A percentile compares a stretch with the other conserved stretches of the same genome.
phyloP scores from a whole-genome alignment of 495 filamentous ascomycete genomes.

The Eremomyces bilateralis region DNA sequence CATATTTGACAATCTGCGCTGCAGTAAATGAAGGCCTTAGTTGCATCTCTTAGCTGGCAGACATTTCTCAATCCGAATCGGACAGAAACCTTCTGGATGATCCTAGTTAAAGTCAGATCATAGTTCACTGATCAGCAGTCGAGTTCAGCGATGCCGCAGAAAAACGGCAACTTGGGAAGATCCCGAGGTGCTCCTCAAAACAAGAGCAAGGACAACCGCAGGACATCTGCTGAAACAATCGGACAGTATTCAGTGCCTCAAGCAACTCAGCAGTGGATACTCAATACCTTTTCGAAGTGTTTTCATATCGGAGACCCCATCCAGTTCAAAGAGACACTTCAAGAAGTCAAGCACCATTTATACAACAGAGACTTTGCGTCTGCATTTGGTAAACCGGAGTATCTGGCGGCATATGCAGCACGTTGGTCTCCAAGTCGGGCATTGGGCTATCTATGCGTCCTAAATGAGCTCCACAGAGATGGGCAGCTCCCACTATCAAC shows the following conservation, averaged over 20 bases:
- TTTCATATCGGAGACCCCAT: slow-evolving; percentile 26
- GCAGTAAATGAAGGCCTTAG: too few relatives aligned
- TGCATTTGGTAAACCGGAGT: slow-evolving; percentile 50
- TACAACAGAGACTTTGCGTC: slow-evolving; percentile 63
- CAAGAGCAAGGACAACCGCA: too few relatives aligned
- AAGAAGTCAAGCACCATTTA: slow-evolving; percentile 62
- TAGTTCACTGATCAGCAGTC: too few relatives aligned
- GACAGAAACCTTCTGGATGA: too few relatives aligned
- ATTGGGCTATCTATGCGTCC: slow-evolving; percentile 50
- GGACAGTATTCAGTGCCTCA: slow-evolving; percentile 18
- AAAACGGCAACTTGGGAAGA: too few relatives aligned
- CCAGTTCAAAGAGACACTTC: slow-evolving; percentile 34
- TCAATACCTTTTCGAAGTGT: slow-evolving; percentile 53
- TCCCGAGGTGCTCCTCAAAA: too few relatives aligned
- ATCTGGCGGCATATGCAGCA: slow-evolving; percentile 59
- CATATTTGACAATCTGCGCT: too few relatives aligned
- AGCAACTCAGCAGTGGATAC: slow-evolving; percentile 44
- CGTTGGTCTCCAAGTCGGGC: slow-evolving; percentile 72
- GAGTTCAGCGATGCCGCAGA: too few relatives aligned
- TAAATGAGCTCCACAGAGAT: slow-evolving; percentile 27
- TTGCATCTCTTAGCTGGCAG: too few relatives aligned
- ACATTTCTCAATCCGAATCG: too few relatives aligned
- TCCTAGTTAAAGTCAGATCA: too few relatives aligned
- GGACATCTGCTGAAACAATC: not conserved
- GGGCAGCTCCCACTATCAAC: slow-evolving; percentile 10